Base-by-base conservation (phyloP, 2,329 filamentous ascomycete species). In the Botryotinia narcissicola region DNA sequence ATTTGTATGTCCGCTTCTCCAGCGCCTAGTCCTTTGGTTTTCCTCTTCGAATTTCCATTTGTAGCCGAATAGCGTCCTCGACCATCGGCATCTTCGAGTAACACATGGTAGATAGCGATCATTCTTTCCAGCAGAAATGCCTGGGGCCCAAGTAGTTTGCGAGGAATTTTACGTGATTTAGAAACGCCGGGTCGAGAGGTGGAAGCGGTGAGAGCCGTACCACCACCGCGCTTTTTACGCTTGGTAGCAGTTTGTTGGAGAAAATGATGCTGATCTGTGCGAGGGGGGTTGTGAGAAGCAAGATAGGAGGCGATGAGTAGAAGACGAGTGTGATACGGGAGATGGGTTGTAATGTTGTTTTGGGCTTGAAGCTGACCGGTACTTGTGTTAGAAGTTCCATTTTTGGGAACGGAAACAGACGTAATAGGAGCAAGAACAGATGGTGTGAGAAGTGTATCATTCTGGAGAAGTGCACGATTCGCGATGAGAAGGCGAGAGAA, bases 401-500 rank as follows among this genome's bases (percentile, higher is more conserved):
- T 75, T 67, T 75, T 71, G 18, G 74, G 63, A 3, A 73, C 63
- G 9, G 76, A 73, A 0, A 76, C 69, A 54, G 74, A 70, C 64
- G 75, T 61, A 3, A 72, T 71, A 32, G 73, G 75, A 25, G 84
- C 81, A 25, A 90, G 81, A 75, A 94, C 89, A 71, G 87, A 87
- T 4, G 92, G 91, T 54, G 92, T 87, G 5, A 95, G 85, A 0
- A 91, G 84, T n/a, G 84, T 82, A 79, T 95, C 92, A 77, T 93
- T 89, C 78, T 94, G 91, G 80, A 95, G 93, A 48, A 93, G 86
- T 0, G 86, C 84, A 25, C 92, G 86, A 40, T 90, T 88, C 2
- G 90, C 88, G 67, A 95, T 90, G 73, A 98, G 87, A 12, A 99
- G 85, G 75, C 93, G 91, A 22, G 93, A 91, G 82, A 98, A 98